Evolutionary conservation across 208 protist genomes (phyloP).

Genomic region (Acanthamoeba royreba): DNA sequence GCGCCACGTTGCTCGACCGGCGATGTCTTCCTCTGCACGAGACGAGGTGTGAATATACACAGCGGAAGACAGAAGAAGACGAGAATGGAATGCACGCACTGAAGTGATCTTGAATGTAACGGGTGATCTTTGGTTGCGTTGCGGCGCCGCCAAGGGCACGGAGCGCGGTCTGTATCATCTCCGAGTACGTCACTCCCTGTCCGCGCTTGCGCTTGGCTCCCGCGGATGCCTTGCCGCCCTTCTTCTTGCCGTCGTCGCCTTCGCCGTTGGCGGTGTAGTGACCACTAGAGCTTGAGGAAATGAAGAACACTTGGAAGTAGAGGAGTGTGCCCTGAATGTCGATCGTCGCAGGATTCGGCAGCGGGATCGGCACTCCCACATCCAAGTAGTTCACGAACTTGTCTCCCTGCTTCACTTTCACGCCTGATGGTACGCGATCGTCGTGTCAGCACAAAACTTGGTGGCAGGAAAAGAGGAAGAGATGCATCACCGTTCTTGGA

Average conservation of each 20-base stretch:
- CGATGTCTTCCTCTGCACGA: neutral
- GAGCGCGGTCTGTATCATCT: conserved; percentile 39
- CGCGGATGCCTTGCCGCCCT: neutral
- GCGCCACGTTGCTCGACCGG: neutral
- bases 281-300: neutral
- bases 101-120: neutral
- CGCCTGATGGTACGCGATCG: neutral
- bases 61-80: neutral
- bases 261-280: neutral
- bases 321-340: conserved; percentile 18
- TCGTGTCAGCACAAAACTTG: neutral
- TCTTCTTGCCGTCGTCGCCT: neutral
- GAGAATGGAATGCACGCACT: neutral
- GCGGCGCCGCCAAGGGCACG: neutral
- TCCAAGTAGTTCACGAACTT: neutral
- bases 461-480: neutral
- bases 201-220: neutral
- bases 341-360: neutral
- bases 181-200: conserved; percentile 16
- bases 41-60: neutral
- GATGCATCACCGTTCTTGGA: conserved; percentile 12
- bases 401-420: neutral
- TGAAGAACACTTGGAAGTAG: conserved; percentile 41
- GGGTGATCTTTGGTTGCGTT: neutral
- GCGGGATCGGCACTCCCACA: neutral